Conservation (phyloP, 495 filamentous ascomycete species). For the Aspergillus wentii region DNA sequence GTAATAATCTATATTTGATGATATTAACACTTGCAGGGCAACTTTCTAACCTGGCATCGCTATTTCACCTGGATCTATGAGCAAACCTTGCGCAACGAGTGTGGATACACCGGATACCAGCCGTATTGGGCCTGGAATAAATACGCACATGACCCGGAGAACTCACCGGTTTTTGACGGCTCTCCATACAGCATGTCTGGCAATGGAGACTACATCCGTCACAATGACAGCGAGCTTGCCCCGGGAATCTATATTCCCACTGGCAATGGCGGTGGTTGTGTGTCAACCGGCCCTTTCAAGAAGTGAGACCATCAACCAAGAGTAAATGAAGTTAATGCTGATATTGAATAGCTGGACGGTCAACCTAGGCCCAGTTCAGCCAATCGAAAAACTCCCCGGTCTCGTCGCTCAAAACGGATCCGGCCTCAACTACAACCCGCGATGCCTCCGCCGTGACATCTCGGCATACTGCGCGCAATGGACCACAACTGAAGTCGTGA, state of each 20-base stretch:
- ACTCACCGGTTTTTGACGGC: conserved; percentile 59
- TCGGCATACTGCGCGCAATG: not conserved
- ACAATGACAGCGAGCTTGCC: conserved; percentile 14
- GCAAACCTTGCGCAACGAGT: conserved; percentile 58
- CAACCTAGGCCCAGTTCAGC: conserved; percentile 41
- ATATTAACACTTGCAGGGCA: conserved; percentile 43
- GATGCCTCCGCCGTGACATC: conserved; percentile 56
- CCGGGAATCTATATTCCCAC: conserved; percentile 22
- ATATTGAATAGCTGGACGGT: conserved; percentile 15
- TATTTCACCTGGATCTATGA: conserved; percentile 59
- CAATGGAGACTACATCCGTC: conserved; percentile 43
- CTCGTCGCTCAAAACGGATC: conserved; percentile 6
- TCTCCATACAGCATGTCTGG: conserved; percentile 48
- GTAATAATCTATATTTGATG: conserved; percentile 50
- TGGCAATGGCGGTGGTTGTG: conserved; percentile 55
- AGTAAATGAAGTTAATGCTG: too few species aligned
- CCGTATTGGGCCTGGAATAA: conserved; percentile 60
- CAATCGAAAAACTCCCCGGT: conserved; percentile 7
- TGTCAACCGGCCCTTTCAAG: conserved; percentile 49
- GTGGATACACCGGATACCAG: conserved; percentile 51
- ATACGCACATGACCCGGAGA: conserved; percentile 39
- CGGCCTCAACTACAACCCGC: conserved; percentile 41
- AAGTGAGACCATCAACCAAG: too few species aligned
- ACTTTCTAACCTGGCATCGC: conserved; percentile 63
- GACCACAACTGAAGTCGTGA: conserved; percentile 2